phyloP scores from a whole-genome alignment of 345 rosid genomes.

The Salix caprea region DNA sequence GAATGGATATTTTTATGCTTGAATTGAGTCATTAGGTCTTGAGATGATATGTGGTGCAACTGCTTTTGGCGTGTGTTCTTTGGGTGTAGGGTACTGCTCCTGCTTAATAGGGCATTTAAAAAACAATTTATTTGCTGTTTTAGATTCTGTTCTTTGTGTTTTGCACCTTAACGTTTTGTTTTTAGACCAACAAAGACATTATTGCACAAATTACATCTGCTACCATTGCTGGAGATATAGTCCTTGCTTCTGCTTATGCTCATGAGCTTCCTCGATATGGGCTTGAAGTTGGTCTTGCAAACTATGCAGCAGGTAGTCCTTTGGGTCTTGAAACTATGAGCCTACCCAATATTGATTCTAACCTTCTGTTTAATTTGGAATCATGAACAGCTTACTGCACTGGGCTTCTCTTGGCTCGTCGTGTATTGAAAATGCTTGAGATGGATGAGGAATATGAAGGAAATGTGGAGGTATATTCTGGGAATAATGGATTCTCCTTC shows the following conservation, averaged over 20 bases:
- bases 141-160: not conserved
- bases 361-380: not conserved
- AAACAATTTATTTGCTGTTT: not conserved
- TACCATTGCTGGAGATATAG: slow-evolving; percentile 57
- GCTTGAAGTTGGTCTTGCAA: slow-evolving; percentile 62
- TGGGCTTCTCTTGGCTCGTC: slow-evolving; percentile 72
- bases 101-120: not conserved
- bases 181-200: slow-evolving; percentile 63
- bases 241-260: slow-evolving; percentile 60
- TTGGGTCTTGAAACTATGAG: not conserved
- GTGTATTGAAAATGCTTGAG: slow-evolving; percentile 59
- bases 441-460: slow-evolving; percentile 74
- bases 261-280: slow-evolving; percentile 68
- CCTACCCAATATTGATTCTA: not conserved
- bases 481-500: not conserved
- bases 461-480: slow-evolving; percentile 55
- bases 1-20: not conserved
- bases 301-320: slow-evolving; percentile 66
- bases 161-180: slow-evolving; percentile 11
- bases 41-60: not conserved
- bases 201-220: slow-evolving; percentile 58
- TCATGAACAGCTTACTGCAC: slow-evolving; percentile 56
- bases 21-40: not conserved
- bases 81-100: not conserved
- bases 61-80: not conserved